Evolutionary conservation across 2,329 filamentous ascomycete species (phyloP), one percentile per base, ranked within the genome.

Genomic region (Ophiostoma pallidulum): DNA sequence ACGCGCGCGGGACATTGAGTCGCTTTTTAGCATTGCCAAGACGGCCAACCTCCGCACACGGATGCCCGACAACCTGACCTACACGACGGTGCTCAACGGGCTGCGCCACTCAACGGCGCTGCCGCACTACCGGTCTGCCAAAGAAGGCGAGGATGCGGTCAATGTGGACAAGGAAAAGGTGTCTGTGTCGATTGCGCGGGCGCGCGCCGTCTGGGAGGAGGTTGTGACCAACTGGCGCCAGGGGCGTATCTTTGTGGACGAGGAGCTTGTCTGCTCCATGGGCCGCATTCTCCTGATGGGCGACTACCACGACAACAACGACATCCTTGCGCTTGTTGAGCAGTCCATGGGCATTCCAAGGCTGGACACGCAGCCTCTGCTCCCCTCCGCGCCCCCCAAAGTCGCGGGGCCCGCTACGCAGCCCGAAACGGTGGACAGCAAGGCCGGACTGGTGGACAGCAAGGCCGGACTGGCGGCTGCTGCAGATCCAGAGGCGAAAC

Each of bases 71-170:
- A 64, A 70, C 54, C 58, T 76, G 47, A 96, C 91, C 0, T 98
- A 88, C 60, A 86, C 85, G 1, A 89, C 80, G 39, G 84, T 98
- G 51, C 62, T 98, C 44, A 85, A 89, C 58, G 86, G 84, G 3
- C 74, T 97, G 42, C 76, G 79, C 41, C 64, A 69, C 37, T 62
- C 71, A 32, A 62, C 67, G 10, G 60, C 65, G 59, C 52, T 63
- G 47, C 53, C 47, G n/a, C 53, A 57, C 3, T 60, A 56, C 22
- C 52, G 48, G 40, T 32, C 57, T 1, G 50, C 56, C 3, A 57
- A 64, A 14, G 59, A 70, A 49, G 57, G 42, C 38, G 14, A 19
- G 9, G 42, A 52, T 12, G 31, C 24, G 2, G 42, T 46, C 9
- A 29, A 42, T 8, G 16, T 50, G 8, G 37, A 47, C 41, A 31